phyloP scores from a whole-genome alignment of 495 filamentous ascomycete species.

The Penicillium bovifimosum region DNA sequence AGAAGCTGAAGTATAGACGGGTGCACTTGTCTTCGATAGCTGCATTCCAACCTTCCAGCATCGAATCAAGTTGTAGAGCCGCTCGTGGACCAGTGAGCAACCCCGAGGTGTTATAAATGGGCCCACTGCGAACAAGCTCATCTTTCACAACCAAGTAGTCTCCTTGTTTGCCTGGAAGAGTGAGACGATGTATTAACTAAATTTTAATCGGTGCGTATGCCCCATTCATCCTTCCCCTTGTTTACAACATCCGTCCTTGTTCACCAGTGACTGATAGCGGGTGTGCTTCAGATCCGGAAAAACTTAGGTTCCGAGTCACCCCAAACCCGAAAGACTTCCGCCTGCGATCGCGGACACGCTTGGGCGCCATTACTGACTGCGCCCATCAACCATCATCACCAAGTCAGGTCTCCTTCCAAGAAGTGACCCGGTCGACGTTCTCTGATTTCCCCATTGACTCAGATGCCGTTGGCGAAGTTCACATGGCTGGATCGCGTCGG shows the following conservation, averaged over 20 bases:
- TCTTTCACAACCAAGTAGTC: background rate
- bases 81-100: slow-evolving; percentile 4
- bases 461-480: slow-evolving; percentile 40
- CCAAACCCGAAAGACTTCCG: slow-evolving; percentile 29
- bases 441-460: slow-evolving; percentile 18
- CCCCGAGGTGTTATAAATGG: background rate
- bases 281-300: slow-evolving; percentile 29
- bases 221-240: slow-evolving; percentile 10
- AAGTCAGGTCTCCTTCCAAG: background rate
- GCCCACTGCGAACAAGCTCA: background rate
- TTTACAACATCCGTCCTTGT: slow-evolving; percentile 20
- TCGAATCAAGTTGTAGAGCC: slow-evolving; percentile 26
- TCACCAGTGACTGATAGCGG: background rate
- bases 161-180: background rate
- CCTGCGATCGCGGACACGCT: slow-evolving; percentile 29
- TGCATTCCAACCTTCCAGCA: slow-evolving; percentile 1
- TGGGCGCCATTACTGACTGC: slow-evolving; percentile 15
- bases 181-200: slow-evolving; percentile 2
- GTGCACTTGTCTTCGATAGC: slow-evolving; percentile 4
- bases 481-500: slow-evolving; percentile 55
- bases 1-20: background rate
- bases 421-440: slow-evolving; percentile 3
- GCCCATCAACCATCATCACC: slow-evolving; percentile 7
- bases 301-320: slow-evolving; percentile 34
- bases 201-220: slow-evolving; percentile 16